Conservation (phyloP, 2,329 filamentous ascomycete species). For the Calonectria ilicicola region DNA sequence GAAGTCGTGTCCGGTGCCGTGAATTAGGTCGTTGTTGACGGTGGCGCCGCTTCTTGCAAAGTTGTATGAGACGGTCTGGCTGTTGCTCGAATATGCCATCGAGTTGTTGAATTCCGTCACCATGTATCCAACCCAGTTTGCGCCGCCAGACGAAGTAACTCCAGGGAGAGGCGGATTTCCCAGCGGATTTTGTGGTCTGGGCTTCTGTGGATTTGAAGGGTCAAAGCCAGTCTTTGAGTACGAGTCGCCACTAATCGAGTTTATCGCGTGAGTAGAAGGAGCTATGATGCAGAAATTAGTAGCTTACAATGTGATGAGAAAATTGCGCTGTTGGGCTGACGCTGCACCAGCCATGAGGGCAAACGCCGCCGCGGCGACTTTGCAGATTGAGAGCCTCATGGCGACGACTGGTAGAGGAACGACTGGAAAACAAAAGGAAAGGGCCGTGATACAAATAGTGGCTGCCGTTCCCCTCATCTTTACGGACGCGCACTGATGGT, state of each 20-base stretch:
- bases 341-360: not conserved
- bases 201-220: not conserved
- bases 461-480: not conserved
- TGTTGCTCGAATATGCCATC: not conserved
- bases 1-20: not conserved
- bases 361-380: not conserved
- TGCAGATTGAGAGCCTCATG: not conserved
- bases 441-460: not conserved
- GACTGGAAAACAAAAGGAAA: not conserved
- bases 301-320: slow-evolving; percentile 13
- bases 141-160: slow-evolving; percentile 3
- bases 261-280: not conserved
- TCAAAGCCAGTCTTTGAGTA: slow-evolving; percentile 18
- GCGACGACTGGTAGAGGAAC: not conserved
- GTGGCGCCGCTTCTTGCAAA: slow-evolving; percentile 13
- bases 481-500: not conserved
- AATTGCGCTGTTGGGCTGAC: not conserved
- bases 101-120: slow-evolving; percentile 11
- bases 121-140: slow-evolving; percentile 15
- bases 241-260: slow-evolving; percentile 4
- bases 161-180: slow-evolving; percentile 6
- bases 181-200: slow-evolving; percentile 1
- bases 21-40: slow-evolving; percentile 5
- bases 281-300: not conserved
- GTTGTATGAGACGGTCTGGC: slow-evolving; percentile 11